phyloP scores from a whole-genome alignment of 2,329 filamentous ascomycete species.

The Fusarium hainanense region DNA sequence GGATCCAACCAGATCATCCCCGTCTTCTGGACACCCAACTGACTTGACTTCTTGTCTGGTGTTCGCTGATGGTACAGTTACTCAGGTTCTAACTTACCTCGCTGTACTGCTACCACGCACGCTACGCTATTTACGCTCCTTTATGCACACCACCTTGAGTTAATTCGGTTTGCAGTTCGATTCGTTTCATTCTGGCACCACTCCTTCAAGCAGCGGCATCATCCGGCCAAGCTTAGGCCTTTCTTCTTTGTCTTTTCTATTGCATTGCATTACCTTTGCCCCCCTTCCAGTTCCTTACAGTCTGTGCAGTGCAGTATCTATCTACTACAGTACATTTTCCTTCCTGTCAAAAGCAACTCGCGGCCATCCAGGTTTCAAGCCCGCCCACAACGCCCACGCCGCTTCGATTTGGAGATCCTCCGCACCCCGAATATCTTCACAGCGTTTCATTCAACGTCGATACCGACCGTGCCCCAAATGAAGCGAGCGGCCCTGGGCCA shows the following conservation, averaged over 20 bases:
- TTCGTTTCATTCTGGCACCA: slow-evolving; percentile 18
- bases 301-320: slow-evolving; percentile 6
- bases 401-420: slow-evolving; percentile 28
- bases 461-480: slow-evolving; percentile 45
- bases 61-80: neutral
- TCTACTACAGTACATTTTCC: slow-evolving; percentile 6
- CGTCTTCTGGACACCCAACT: slow-evolving; percentile 14
- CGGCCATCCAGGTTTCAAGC: slow-evolving; percentile 38
- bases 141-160: slow-evolving; percentile 29
- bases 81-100: slow-evolving; percentile 10
- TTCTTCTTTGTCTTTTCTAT: slow-evolving; percentile 25
- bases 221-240: slow-evolving; percentile 18
- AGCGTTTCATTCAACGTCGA: slow-evolving; percentile 19
- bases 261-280: neutral
- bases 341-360: slow-evolving; percentile 19
- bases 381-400: slow-evolving; percentile 22
- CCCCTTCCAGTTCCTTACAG: neutral
- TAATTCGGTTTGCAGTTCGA: slow-evolving; percentile 20
- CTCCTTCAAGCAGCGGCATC: slow-evolving; percentile 31
- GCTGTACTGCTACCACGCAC: slow-evolving; percentile 1
- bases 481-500: slow-evolving; percentile 56
- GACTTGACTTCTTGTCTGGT: slow-evolving; percentile 1
- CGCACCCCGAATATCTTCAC: slow-evolving; percentile 24
- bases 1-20: slow-evolving; percentile 29
- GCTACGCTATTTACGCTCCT: slow-evolving; percentile 28